Conservation (phyloP, 1,139 yeast species). For the Suhomyces chickasaworum region DNA sequence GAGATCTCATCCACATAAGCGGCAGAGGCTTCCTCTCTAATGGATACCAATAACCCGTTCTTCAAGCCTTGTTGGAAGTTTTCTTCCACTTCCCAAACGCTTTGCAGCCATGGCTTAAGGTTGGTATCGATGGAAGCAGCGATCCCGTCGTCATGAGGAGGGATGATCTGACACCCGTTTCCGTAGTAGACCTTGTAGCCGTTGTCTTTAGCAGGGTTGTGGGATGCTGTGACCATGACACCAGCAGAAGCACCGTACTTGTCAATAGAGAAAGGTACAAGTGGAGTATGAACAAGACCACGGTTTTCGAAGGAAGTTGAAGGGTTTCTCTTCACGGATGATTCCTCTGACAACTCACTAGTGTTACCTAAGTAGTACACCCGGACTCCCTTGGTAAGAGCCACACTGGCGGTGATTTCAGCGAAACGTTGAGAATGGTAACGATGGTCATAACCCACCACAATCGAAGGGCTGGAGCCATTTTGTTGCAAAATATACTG, state of each 20-base stretch:
- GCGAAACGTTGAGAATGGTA: slow-evolving; percentile 81
- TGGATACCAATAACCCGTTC: slow-evolving; percentile 25
- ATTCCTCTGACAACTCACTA: slow-evolving; percentile 33
- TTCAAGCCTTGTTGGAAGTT: slow-evolving; percentile 32
- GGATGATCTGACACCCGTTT: slow-evolving; percentile 94
- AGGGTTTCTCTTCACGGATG: slow-evolving; percentile 15
- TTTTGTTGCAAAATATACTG: slow-evolving; percentile 47
- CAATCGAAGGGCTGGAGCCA: slow-evolving; percentile 39
- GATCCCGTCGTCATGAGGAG: slow-evolving; percentile 82
- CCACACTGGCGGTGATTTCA: slow-evolving; percentile 73
- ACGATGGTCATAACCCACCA: slow-evolving; percentile 91
- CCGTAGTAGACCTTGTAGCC: slow-evolving; percentile 94
- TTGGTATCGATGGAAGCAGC: slow-evolving; percentile 64
- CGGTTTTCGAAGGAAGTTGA: slow-evolving; percentile 19
- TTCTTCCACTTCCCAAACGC: slow-evolving; percentile 50
- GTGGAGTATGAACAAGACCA: slow-evolving; percentile 77
- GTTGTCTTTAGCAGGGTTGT: slow-evolving; percentile 86
- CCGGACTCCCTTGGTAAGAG: slow-evolving; percentile 63
- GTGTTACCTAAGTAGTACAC: slow-evolving; percentile 63
- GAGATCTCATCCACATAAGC: slow-evolving; percentile 39
- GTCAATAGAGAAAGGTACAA: slow-evolving; percentile 87
- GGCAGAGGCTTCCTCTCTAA: slow-evolving; percentile 34
- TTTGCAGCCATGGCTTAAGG: slow-evolving; percentile 56
- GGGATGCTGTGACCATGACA: slow-evolving; percentile 96
- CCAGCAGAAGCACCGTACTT: slow-evolving; percentile 69